Evolutionary conservation across 148 eudicot genomes (phyloP).

Genomic region (Rhododendron ferrugineum): DNA sequence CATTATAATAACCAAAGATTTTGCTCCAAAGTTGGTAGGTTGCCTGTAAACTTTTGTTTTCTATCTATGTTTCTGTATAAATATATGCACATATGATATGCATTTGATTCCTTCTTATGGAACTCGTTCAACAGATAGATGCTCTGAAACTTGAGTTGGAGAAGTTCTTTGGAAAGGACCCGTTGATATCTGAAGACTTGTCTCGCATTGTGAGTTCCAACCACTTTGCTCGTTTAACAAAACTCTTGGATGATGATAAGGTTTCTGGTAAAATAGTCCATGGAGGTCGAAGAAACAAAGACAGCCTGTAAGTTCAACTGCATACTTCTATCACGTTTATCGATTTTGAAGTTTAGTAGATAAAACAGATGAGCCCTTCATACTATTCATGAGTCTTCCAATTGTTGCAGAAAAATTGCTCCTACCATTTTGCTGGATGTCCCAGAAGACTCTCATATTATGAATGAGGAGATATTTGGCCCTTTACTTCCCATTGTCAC

Average conservation of each 20-base stretch:
- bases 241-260: constrained; percentile 52
- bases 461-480: constrained; percentile 75
- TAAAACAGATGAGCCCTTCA: not conserved
- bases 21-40: constrained; percentile 54
- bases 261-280: constrained; percentile 43
- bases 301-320: constrained; percentile 33
- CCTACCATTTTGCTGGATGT: constrained; percentile 61
- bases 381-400: not conserved
- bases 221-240: constrained; percentile 50
- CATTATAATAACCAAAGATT: constrained; percentile 52
- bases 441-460: constrained; percentile 54
- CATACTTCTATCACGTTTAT: not conserved
- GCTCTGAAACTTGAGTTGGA: constrained; percentile 35
- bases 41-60: not conserved
- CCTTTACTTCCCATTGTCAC: constrained; percentile 69
- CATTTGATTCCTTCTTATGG: constrained; percentile 3
- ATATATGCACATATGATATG: not conserved
- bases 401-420: constrained; percentile 45
- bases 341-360: not conserved
- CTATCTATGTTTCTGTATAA: not conserved
- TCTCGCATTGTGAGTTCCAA: constrained; percentile 45
- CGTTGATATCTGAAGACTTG: constrained; percentile 39
- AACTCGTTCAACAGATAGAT: constrained; percentile 35
- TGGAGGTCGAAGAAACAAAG: constrained; percentile 54
- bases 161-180: constrained; percentile 47